These are phyloP conservation scores for Fusarium pseudoanthophilum DNA, from an alignment of 2,329 filamentous ascomycete genomes.

Conservation along the genomic window DNA sequence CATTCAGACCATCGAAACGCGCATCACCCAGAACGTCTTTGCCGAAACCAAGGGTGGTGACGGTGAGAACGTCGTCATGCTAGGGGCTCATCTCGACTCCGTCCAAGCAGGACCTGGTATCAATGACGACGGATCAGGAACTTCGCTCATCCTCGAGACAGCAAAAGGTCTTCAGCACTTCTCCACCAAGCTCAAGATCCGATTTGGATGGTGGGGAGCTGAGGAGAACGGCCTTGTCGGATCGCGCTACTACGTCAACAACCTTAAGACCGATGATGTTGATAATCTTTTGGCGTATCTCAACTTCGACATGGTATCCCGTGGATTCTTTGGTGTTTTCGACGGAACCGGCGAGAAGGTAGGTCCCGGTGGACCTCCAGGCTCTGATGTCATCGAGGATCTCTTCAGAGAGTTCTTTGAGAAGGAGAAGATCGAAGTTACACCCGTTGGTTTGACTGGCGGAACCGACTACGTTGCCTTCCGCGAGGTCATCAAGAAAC, in stretches of 20 bases:
- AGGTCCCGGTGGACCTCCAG: conserved; percentile 50
- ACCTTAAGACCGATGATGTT: conserved; percentile 47
- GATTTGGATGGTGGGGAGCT: conserved; percentile 59
- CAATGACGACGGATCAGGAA: conserved; percentile 59
- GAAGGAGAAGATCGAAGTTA: conserved; percentile 47
- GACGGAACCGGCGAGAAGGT: conserved; percentile 50
- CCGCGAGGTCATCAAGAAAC: conserved; percentile 62
- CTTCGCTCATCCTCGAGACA: conserved; percentile 54
- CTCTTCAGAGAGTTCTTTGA: conserved; percentile 50
- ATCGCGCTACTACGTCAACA: conserved; percentile 52
- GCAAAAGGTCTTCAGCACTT: conserved; percentile 53
- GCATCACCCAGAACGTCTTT: conserved; percentile 57
- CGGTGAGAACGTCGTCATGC: conserved; percentile 53
- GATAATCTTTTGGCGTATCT: conserved; percentile 52
- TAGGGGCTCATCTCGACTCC: conserved; percentile 57
- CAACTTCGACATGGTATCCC: conserved; percentile 56
- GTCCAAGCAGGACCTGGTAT: conserved; percentile 58
- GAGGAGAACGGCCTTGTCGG: conserved; percentile 56
- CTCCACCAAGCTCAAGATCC: conserved; percentile 51
- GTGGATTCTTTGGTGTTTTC: conserved; percentile 51
- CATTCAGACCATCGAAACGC: conserved; percentile 50
- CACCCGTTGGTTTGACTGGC: conserved; percentile 49
- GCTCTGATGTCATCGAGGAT: conserved; percentile 48
- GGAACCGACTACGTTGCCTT: conserved; percentile 72
- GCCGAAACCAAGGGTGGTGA: conserved; percentile 58